phyloP scores from a whole-genome alignment of 192 early-diverging fungal species.

The Allomyces arbusculus region DNA sequence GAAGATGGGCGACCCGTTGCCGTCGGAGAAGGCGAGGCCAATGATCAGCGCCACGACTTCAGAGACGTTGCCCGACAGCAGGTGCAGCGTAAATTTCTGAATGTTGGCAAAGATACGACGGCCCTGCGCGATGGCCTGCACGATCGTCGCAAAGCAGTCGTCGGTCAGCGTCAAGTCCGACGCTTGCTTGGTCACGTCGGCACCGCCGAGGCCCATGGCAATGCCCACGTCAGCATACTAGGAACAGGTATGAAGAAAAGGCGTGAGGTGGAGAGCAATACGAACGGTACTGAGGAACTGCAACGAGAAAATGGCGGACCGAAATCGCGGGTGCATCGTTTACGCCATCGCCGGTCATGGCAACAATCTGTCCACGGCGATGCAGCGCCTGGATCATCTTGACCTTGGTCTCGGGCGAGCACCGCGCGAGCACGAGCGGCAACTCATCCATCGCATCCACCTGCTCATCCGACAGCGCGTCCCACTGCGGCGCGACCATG shows the following conservation, averaged over 20 bases:
- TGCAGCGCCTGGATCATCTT: slow-evolving; percentile 85
- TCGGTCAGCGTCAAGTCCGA: slow-evolving; percentile 90
- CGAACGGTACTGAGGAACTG: too few species aligned
- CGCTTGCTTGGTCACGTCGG: slow-evolving; percentile 95
- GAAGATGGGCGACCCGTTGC: slow-evolving; percentile 33
- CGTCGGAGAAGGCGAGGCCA: slow-evolving; percentile 54
- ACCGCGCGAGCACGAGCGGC: slow-evolving; percentile 94
- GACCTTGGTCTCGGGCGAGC: slow-evolving; percentile 88
- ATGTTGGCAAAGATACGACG: slow-evolving; percentile 95
- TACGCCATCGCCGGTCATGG: slow-evolving; percentile 52
- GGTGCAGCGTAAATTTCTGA: slow-evolving; percentile 90
- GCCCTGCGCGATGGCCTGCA: slow-evolving; percentile 80
- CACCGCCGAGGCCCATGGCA: slow-evolving; percentile 89
- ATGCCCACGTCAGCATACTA: slow-evolving; percentile 89
- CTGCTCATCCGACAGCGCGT: slow-evolving; percentile 72
- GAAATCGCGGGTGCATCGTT: slow-evolving; percentile 24
- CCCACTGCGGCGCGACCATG: slow-evolving; percentile 74
- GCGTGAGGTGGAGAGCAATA: too few species aligned
- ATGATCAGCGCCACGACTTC: slow-evolving; percentile 90
- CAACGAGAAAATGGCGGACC: too few species aligned
- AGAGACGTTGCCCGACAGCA: slow-evolving; percentile 92
- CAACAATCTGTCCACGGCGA: slow-evolving; percentile 43
- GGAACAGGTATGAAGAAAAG: slow-evolving; percentile 39
- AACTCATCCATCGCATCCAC: slow-evolving; percentile 60
- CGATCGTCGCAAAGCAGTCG: slow-evolving; percentile 91